Conservation (phyloP, 2,329 filamentous ascomycete species). For the Colletotrichum falcatum region DNA sequence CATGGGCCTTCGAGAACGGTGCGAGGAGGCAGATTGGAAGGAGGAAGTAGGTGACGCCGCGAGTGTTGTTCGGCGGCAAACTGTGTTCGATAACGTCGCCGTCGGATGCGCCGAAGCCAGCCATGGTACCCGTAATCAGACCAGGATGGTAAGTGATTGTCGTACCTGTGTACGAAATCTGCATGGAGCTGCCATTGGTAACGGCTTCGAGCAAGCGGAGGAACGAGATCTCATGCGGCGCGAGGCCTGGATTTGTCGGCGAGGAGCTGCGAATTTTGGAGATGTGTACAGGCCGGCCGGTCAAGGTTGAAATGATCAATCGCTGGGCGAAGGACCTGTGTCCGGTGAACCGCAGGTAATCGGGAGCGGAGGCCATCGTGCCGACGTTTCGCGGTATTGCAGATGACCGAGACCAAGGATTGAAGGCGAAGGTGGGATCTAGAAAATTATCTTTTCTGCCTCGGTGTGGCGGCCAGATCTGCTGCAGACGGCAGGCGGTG, state of each 20-base stretch:
- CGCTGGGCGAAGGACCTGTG: constrained; percentile 87
- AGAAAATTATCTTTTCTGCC: constrained; percentile 55
- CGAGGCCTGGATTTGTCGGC: constrained; percentile 87
- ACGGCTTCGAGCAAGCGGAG: constrained; percentile 92
- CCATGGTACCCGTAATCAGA: constrained; percentile 86
- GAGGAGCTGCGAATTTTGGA: constrained; percentile 92
- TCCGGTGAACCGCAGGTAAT: constrained; percentile 81
- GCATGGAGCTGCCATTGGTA: constrained; percentile 94
- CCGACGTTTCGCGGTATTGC: constrained; percentile 29
- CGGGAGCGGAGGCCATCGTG: constrained; percentile 59
- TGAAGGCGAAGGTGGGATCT: constrained; percentile 23
- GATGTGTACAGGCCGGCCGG: constrained; percentile 89
- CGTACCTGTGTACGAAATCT: constrained; percentile 96
- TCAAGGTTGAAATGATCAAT: constrained; percentile 90
- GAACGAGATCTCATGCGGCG: constrained; percentile 94
- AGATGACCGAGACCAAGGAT: constrained; percentile 11
- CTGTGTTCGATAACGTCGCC: constrained; percentile 85
- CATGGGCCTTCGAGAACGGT: constrained; percentile 90
- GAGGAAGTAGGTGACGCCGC: constrained; percentile 93
- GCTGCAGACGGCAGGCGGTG: constrained; percentile 49
- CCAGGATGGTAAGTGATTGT: constrained; percentile 93
- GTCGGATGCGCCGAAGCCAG: constrained; percentile 77
- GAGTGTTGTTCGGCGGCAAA: constrained; percentile 79
- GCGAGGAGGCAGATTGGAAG: constrained; percentile 89
- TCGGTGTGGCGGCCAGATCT: constrained; percentile 24